A percentile compares a stretch with the other conserved stretches of the same genome.
Evolutionary conservation across 495 filamentous ascomycete species (phyloP).

Genomic region (Penicillium subrubescens): DNA sequence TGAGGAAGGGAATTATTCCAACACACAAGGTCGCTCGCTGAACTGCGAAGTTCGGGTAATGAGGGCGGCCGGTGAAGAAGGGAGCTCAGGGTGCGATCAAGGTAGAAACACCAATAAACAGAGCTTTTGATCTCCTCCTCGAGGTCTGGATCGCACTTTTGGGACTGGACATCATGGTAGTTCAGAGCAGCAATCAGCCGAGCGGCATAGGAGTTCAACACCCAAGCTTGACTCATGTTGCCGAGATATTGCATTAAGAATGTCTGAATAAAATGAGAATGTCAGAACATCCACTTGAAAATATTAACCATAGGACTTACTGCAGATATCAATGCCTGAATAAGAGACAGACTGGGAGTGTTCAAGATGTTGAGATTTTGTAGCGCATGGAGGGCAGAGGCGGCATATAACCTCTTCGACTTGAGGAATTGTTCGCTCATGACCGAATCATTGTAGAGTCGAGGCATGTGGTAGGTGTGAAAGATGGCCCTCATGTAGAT

Average conservation of each 20-base stretch:
- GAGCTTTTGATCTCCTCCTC: constrained; percentile 27
- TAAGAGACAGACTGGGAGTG: constrained; percentile 22
- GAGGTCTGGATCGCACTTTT: not conserved
- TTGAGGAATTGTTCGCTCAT: constrained; percentile 25
- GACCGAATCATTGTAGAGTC: constrained; percentile 15
- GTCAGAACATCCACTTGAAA: not conserved
- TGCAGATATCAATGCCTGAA: constrained; percentile 33
- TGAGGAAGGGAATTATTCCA: constrained; percentile 16
- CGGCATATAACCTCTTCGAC: constrained; percentile 24
- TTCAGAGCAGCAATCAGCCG: constrained; percentile 28
- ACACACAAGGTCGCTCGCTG: constrained; percentile 19
- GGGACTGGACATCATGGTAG: constrained; percentile 24
- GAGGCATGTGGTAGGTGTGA: constrained; percentile 20
- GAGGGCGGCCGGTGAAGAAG: constrained; percentile 31
- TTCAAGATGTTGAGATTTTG: constrained; percentile 26
- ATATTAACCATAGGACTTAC: constrained; percentile 17
- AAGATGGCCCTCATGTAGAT: constrained; percentile 33
- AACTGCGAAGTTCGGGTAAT: constrained; percentile 21
- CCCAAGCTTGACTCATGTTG: constrained; percentile 30
- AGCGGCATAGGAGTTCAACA: constrained; percentile 32
- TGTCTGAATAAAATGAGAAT: constrained; percentile 15
- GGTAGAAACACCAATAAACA: constrained; percentile 36
- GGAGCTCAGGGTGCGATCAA: constrained; percentile 31
- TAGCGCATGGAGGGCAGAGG: constrained; percentile 20
- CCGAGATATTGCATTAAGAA: constrained; percentile 33